Base-by-base conservation (phyloP, 2,329 filamentous ascomycete species). In the Verticillium albo-atrum region DNA sequence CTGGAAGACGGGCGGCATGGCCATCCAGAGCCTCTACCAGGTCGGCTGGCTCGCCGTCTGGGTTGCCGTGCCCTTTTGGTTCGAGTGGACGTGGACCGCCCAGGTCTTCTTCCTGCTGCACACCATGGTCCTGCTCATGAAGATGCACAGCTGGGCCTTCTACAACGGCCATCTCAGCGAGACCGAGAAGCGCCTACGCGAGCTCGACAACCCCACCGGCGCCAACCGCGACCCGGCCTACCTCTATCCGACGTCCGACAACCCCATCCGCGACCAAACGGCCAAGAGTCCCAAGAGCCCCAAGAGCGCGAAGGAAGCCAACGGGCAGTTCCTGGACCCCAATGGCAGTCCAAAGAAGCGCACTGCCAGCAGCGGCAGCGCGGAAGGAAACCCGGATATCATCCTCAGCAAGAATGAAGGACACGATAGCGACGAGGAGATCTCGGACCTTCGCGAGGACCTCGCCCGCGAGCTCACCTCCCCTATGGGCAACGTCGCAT, bases 111-210 rank as follows among this genome's bases (percentile, higher is more conserved):
- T 99, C 67, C 89, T 93, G 12, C 80, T 99, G 34, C 95, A 99
- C 74, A 89, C 92, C 51, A 86, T 99, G 75, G 89, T 91, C 7
- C 82, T 99, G 23, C 86, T 97, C 56, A 99, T 99, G 95, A 99
- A 99, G 80, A 95, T 98, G 87, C 95, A 99, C 74, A 97, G 93
- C 6, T 99, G 97, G 70, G 90, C 92, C 26, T 99, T 98, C 74
- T 99, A 99, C 79, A 98, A 97, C 68, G 95, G 95, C 12, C 95
- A 99, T 73, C 81, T 99, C 17, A 91, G 89, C 66, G 91, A 95
- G 72, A 96, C 92, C 0, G 86, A 96, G 72, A 88, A 89, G 70
- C 88, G 92, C 12, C 81, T 99, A 14, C 85, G 84, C 59, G 86
- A 86, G 47, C 87, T 99, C 34, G 95, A 99, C 73, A 76, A 84